Evolutionary conservation across 768 basidiomycete species (phyloP).

Genomic region (Daedalea quercina): DNA sequence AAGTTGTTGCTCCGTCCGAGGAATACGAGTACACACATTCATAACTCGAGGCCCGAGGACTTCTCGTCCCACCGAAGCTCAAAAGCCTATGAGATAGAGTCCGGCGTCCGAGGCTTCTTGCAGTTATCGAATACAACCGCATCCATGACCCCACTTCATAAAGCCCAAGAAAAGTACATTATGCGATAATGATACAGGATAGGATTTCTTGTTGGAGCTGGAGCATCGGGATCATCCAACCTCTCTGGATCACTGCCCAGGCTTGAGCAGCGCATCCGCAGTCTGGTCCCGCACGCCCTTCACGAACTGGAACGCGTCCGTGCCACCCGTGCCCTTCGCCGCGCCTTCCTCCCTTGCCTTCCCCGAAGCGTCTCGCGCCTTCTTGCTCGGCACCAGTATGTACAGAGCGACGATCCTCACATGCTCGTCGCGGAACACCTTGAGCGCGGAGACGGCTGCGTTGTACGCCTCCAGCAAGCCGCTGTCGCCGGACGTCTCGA

Average conservation of each 20-base stretch:
- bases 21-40: too few species aligned
- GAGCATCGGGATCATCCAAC: neutral
- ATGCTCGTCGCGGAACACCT: conserved; percentile 51
- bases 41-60: too few species aligned
- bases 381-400: conserved; percentile 39
- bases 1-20: too few species aligned
- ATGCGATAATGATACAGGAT: neutral
- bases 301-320: conserved; percentile 47
- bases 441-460: conserved; percentile 40
- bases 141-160: too few species aligned
- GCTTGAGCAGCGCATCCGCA: conserved; percentile 24
- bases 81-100: too few species aligned
- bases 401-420: conserved; percentile 50
- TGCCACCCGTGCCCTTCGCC: conserved; percentile 50
- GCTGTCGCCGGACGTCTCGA: conserved; percentile 20
- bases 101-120: too few species aligned
- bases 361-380: neutral
- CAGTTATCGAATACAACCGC: too few species aligned
- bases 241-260: neutral
- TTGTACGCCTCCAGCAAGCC: conserved; percentile 38
- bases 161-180: neutral
- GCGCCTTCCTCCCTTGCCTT: conserved; percentile 4
- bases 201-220: too few species aligned
- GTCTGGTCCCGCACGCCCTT: conserved; percentile 51
- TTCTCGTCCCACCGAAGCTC: too few species aligned